Conservation (phyloP, 352 stramenopile genomes). For the Plasmopara halstedii region DNA sequence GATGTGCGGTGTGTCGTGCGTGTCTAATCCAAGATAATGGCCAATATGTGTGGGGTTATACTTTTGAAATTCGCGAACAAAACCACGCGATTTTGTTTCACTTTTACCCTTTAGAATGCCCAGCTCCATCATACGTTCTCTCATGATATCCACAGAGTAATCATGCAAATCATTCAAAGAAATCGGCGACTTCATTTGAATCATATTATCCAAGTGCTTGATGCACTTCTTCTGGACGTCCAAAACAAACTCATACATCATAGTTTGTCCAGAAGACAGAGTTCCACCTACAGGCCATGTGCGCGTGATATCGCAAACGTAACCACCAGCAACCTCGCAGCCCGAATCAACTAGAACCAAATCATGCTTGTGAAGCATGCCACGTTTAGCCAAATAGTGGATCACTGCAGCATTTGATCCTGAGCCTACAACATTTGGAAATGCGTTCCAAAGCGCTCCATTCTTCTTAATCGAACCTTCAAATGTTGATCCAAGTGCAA, state of each 20-base stretch:
- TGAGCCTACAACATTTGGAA: constrained; percentile 74
- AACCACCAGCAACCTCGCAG: constrained; percentile 71
- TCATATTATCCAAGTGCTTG: constrained; percentile 34
- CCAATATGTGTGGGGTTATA: constrained; percentile 85
- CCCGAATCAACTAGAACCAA: constrained; percentile 81
- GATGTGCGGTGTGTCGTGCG: constrained; percentile 73
- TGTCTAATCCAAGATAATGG: constrained; percentile 80
- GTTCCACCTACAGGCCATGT: constrained; percentile 59
- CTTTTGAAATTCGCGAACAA: constrained; percentile 55
- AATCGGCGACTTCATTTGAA: constrained; percentile 40
- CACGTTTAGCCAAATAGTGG: constrained; percentile 74
- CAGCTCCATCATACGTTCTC: constrained; percentile 50
- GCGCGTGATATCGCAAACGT: constrained; percentile 77
- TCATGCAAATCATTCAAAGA: constrained; percentile 69
- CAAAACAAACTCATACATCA: constrained; percentile 72
- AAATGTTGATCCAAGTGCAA: constrained; percentile 65
- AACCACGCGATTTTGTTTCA: constrained; percentile 20
- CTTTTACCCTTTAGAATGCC: constrained; percentile 41
- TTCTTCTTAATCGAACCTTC: constrained; percentile 67
- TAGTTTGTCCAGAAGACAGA: constrained; percentile 37
- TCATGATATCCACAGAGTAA: constrained; percentile 68
- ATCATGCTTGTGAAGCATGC: constrained; percentile 46
- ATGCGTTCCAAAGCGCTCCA: constrained; percentile 70
- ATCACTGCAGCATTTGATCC: constrained; percentile 77
- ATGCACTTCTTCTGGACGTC: constrained; percentile 73